These are phyloP conservation scores for Eucalyptus brandiana DNA, from an alignment of 345 rosid genomes.

Conservation along the genomic window DNA sequence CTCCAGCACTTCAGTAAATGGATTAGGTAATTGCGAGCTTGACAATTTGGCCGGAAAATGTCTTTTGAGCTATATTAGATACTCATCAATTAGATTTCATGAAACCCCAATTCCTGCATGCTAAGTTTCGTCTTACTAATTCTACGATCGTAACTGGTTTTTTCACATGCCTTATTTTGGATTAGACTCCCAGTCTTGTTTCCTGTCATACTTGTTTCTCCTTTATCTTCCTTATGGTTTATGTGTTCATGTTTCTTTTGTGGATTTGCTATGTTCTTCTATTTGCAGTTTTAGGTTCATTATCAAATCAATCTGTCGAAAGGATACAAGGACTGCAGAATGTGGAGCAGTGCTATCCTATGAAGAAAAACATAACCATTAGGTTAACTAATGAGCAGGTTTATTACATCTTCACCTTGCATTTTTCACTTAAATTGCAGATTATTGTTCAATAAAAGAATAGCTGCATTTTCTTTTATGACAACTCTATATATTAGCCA, in stretches of 20 bases:
- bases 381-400: conserved; percentile 88
- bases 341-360: conserved; percentile 66
- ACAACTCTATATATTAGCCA: not conserved
- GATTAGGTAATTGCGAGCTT: conserved; percentile 36
- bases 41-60: not conserved
- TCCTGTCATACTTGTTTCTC: not conserved
- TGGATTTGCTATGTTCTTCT: not conserved
- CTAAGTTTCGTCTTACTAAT: not conserved
- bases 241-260: not conserved
- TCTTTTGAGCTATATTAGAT: not conserved
- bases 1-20: conserved; percentile 28
- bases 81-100: not conserved
- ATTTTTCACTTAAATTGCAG: not conserved
- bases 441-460: not conserved
- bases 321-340: conserved; percentile 37
- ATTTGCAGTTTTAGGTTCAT: conserved; percentile 14
- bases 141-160: not conserved
- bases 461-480: not conserved
- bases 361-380: conserved; percentile 62
- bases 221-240: not conserved
- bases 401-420: not conserved
- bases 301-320: conserved; percentile 47
- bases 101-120: not conserved
- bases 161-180: not conserved
- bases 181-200: not conserved